A percentile compares a stretch with the other conserved stretches of the same genome.
phyloP scores from a whole-genome alignment of 129 eudicot species.

The Flaveria sonorensis region DNA sequence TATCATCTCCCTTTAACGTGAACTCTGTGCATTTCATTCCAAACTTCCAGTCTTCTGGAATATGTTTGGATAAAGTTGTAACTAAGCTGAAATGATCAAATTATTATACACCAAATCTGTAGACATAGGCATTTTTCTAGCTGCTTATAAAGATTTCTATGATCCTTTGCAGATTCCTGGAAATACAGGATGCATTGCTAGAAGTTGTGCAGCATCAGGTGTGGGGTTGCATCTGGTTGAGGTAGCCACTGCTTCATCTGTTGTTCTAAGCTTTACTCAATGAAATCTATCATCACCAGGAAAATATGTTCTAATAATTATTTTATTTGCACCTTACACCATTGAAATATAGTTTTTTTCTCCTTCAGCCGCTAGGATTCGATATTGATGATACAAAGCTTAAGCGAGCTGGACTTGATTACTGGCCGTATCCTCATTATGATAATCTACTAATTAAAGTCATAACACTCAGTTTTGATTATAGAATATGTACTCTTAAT shows the following conservation, averaged over 20 bases:
- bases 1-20: neutral
- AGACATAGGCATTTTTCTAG: constrained; percentile 18
- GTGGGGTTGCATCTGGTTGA: constrained; percentile 90
- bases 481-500: neutral
- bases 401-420: constrained; percentile 98
- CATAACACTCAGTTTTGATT: neutral
- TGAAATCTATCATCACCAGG: too few relatives aligned
- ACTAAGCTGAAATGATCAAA: neutral
- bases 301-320: neutral
- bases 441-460: neutral
- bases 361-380: constrained; percentile 83
- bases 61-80: constrained; percentile 6
- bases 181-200: constrained; percentile 89
- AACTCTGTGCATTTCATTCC: neutral
- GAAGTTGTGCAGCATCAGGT: constrained; percentile 97
- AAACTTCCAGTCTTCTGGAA: neutral
- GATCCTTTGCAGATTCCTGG: constrained; percentile 82
- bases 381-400: constrained; percentile 83
- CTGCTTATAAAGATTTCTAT: constrained; percentile 13
- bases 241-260: constrained; percentile 35
- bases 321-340: neutral
- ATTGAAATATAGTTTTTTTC: constrained; percentile 14
- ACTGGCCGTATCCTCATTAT: constrained; percentile 96
- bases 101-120: neutral
- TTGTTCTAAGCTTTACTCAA: neutral